These are phyloP conservation scores for Colletotrichum cereale DNA, from an alignment of 2,329 filamentous ascomycete species.

Conservation along the genomic window DNA sequence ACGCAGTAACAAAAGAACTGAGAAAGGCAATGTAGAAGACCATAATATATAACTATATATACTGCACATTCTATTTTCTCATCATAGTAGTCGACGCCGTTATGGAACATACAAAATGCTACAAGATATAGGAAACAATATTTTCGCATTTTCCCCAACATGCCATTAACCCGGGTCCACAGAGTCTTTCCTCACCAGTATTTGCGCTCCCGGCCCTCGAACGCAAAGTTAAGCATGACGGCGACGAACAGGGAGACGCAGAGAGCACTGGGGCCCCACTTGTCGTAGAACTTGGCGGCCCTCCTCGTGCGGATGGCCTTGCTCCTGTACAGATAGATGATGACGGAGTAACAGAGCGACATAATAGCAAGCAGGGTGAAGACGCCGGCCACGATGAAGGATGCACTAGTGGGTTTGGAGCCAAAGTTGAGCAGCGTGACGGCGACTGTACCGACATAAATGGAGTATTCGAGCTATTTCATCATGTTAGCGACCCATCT, in stretches of 20 bases:
- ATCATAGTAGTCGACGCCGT: background rate
- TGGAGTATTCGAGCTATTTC: slow-evolving; percentile 88
- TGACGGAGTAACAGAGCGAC: slow-evolving; percentile 85
- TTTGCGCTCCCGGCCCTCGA: slow-evolving; percentile 74
- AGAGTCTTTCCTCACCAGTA: slow-evolving; percentile 57
- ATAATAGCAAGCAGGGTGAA: slow-evolving; percentile 87
- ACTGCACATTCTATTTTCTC: background rate
- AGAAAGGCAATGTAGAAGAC: background rate
- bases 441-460: slow-evolving; percentile 91
- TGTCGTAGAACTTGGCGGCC: slow-evolving; percentile 93
- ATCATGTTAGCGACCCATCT: slow-evolving; percentile 42
- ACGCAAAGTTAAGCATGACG: slow-evolving; percentile 83
- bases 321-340: slow-evolving; percentile 89
- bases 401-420: slow-evolving; percentile 64
- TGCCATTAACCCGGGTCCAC: background rate
- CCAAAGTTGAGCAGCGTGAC: slow-evolving; percentile 88
- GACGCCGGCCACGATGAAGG: slow-evolving; percentile 77
- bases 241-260: slow-evolving; percentile 80
- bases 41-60: no score
- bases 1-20: background rate
- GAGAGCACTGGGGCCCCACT: slow-evolving; percentile 83
- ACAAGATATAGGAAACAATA: background rate
- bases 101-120: slow-evolving; percentile 3
- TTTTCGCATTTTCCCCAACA: background rate
- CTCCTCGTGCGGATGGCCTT: slow-evolving; percentile 84